Evolutionary conservation across 768 basidiomycete species (phyloP).

Genomic region (Tricholoma matsutake): DNA sequence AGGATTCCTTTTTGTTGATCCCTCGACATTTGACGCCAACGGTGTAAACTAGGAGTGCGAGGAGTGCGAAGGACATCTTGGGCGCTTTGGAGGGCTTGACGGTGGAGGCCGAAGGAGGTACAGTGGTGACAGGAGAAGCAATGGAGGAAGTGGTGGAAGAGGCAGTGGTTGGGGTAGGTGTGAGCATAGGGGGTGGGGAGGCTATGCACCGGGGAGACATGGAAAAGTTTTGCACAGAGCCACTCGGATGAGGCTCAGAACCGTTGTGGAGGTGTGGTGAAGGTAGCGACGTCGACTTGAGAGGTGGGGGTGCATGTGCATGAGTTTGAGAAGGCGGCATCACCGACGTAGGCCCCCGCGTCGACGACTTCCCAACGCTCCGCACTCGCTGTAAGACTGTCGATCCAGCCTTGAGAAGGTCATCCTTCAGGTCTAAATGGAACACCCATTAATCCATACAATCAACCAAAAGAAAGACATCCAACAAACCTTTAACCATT

Average conservation of each 20-base stretch:
- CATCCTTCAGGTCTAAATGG: constrained; percentile 24
- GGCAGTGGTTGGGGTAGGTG: constrained; percentile 1
- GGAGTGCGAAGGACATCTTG: constrained; percentile 74
- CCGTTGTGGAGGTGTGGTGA: background rate
- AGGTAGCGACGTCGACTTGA: constrained; percentile 1
- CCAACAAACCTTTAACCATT: constrained; percentile 27
- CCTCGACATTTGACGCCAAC: constrained; percentile 95
- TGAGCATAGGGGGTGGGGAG: constrained; percentile 1
- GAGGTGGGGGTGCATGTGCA: constrained; percentile 3
- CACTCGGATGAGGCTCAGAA: background rate
- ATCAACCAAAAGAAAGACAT: background rate
- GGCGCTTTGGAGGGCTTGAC: constrained; percentile 27
- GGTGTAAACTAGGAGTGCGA: constrained; percentile 88
- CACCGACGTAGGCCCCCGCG: constrained; percentile 10
- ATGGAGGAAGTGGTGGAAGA: background rate
- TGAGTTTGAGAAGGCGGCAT: constrained; percentile 8
- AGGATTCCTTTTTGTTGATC: constrained; percentile 85
- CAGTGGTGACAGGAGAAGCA: constrained; percentile 7
- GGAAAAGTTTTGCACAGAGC: background rate
- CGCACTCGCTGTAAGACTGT: constrained; percentile 40
- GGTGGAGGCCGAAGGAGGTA: constrained; percentile 10
- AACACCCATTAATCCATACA: background rate
- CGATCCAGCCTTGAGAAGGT: constrained; percentile 35
- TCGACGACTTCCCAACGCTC: constrained; percentile 29
- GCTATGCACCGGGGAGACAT: background rate